Evolutionary conservation across 306 rosid species (phyloP), one percentile per base, ranked within the genome.

Genomic region (Castanospermum australe): DNA sequence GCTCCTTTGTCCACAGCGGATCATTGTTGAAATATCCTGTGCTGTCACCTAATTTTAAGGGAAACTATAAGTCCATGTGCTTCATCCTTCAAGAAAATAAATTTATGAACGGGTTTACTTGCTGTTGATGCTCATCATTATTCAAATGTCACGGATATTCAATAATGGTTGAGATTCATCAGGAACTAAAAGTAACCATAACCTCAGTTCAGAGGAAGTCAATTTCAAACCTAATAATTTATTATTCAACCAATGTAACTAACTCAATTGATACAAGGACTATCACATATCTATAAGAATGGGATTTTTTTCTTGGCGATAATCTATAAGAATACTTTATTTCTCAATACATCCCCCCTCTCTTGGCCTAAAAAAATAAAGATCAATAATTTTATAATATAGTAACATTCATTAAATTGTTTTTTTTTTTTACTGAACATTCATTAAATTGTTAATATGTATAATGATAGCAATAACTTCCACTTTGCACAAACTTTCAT

Each of bases 1-100:
- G 80, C 60, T 90, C 82, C 67, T 92, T 57, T 89, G 98, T 56
- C 89, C 90, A 57, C 91, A 86, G 20, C 91, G 78, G 32, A 94
- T 92, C 98, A 94, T 94, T 14, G 97, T 94, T 50, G 98, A 94
- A 74, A 94, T 88, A 74, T 94, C 98, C 81, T 94, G 98, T 62
- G 90, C 94, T 6, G 98, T 94, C 9, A 90, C 98, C 98, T 91
- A 81, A 54, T 78, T n/a, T n/a, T 52, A 67, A 77, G 8, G 3
- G 30, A 79, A 79, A 54, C 24, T 47, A 2, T 50, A 5, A 79
- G 56, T 30, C 52, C 51, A 4, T 0, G 10, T 45, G 67, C 22
- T 54, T 42, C 76, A 21, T 5, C 9, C 57, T 63, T 22, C 63
- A 57, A 14, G 30, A 51, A 64, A 72, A 52, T 20, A 39, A 80